Conservation (phyloP, 257 asterid species). For the Ajuga chamaepitys region DNA sequence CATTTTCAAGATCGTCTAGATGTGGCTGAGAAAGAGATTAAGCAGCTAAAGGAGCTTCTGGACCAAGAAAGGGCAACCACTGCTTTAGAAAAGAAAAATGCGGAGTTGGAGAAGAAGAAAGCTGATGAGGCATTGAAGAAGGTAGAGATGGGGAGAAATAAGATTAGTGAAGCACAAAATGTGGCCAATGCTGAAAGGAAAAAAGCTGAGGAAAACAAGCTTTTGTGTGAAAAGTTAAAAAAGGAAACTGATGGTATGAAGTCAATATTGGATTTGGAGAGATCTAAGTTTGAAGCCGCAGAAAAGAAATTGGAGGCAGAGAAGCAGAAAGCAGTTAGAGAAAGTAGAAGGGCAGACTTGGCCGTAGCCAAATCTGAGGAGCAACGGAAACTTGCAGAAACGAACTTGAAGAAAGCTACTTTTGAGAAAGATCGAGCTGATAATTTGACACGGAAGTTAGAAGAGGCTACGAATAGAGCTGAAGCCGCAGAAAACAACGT, state of each 20-base stretch:
- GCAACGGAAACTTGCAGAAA: constrained; percentile 39
- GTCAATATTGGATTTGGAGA: constrained; percentile 34
- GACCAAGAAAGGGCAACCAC: too few species aligned
- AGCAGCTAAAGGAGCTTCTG: too few species aligned
- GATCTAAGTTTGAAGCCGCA: constrained; percentile 42
- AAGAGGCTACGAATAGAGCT: constrained; percentile 35
- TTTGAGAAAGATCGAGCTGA: constrained; percentile 53
- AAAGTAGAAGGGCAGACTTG: constrained; percentile 51
- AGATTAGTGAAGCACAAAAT: constrained; percentile 38
- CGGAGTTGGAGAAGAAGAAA: constrained; percentile 29
- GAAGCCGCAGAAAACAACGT: constrained; percentile 45
- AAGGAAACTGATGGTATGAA: constrained; percentile 42
- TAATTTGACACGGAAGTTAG: constrained; percentile 48
- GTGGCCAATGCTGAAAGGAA: constrained; percentile 30
- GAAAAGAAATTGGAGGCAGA: constrained; percentile 49
- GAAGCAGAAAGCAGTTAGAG: constrained; percentile 36
- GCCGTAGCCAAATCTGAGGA: constrained; percentile 44
- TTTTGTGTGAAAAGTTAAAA: constrained; percentile 38
- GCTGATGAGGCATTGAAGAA: constrained; percentile 38
- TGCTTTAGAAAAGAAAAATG: too few species aligned
- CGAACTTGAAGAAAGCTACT: constrained; percentile 43
- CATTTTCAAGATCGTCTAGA: too few species aligned
- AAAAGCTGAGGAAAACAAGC: constrained; percentile 45
- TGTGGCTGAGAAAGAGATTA: too few species aligned
- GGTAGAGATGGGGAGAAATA: constrained; percentile 43